phyloP scores from a whole-genome alignment of 2,329 filamentous ascomycete species.

The Rhexocercosporidium sp. region DNA sequence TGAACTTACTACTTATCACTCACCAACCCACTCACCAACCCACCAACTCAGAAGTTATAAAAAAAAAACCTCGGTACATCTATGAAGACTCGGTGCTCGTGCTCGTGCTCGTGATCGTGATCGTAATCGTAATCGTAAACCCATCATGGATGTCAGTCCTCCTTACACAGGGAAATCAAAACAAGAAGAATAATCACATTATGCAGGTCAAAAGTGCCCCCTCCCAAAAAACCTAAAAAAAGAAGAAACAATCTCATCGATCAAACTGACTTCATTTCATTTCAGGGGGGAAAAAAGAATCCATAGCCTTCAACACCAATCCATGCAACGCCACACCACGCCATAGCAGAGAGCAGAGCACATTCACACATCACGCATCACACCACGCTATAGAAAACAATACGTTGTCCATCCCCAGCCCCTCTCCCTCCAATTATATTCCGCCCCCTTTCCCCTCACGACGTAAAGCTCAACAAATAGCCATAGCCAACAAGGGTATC shows the following conservation, averaged over 20 bases:
- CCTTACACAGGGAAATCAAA: no score
- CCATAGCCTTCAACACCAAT: background rate
- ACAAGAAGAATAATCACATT: no score
- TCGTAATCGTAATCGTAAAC: no score
- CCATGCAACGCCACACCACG: background rate
- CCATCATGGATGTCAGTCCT: no score
- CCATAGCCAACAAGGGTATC: conserved; percentile 11
- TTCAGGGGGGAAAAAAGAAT: background rate
- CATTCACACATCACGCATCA: no score
- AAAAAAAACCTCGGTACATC: no score
- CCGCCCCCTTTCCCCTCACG: background rate
- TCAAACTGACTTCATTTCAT: background rate
- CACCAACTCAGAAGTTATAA: no score
- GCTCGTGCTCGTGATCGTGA: no score
- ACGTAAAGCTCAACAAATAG: background rate
- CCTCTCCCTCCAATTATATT: background rate
- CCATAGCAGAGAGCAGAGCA: background rate
- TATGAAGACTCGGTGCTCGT: no score
- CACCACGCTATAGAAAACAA: background rate
- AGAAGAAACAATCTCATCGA: background rate
- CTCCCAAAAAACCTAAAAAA: background rate
- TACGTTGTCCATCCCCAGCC: background rate
- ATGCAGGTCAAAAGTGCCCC: no score
- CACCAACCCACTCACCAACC: no score
- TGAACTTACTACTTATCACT: no score